Base-by-base conservation (phyloP, 768 basidiomycete genomes). In the Pleurotus pulmonarius region DNA sequence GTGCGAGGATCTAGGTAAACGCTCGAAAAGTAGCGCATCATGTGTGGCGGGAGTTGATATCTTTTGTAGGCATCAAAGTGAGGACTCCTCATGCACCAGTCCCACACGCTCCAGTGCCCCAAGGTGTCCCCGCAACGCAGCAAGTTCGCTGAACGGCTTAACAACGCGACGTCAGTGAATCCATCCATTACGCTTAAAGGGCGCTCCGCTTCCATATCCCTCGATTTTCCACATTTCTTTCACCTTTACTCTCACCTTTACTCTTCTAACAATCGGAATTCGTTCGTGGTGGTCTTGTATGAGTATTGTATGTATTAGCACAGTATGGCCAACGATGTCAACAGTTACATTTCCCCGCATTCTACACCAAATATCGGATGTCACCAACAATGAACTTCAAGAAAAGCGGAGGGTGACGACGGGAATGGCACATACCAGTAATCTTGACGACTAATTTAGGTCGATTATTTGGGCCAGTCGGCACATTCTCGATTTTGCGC, bases 401-500 rank as follows among this genome's bases (percentile, higher is more conserved):
- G 3, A 3, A 20, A 3, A 20, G 20, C 3, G 20, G 20, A 20
- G 20, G 20, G 20, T 20, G 20, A 20, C 20, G 3, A 20, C 20
- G 20, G 20, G 20, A 20, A 20, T 3, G 20, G 20, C 20, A 20
- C 20, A 20, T 59, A 91, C 94, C 94, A 9, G 84, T 85, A 53
- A 97, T 90, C 70, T 92, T 94, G 9, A 94, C 92, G 2, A 82
- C 81, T 22, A 97, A 70, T 67, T 97, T 97, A 0, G 94, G 94
- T 51, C 92, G 74, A 65, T 92, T 95, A 69, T 94, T 96, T 3
- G 85, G 82, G 1, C 92, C 93, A 0, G 94, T 98, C 7, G 94
- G 83, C 0, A 98, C 93, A 61, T 94, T 92, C 74, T 99, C 97
- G 56, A 99, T 92, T 70, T 98, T 98, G 61, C 96, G 81, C 49